These are phyloP conservation scores for Wickerhamiella dianesei DNA, from an alignment of 805 yeast genomes.

Conservation along the genomic window DNA sequence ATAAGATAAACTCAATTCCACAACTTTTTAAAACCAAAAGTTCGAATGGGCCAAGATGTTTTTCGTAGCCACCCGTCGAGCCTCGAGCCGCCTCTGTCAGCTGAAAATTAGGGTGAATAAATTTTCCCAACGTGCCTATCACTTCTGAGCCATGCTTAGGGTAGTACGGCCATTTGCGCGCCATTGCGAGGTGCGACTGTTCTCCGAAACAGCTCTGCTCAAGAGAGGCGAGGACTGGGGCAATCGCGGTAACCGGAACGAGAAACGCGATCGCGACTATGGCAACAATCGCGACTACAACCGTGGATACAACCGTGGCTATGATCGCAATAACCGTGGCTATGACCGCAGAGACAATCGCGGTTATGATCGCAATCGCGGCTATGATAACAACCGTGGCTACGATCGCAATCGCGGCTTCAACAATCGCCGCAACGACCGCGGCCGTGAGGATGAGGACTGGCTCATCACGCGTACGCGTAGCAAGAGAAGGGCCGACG, in stretches of 20 bases:
- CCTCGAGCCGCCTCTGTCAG: too few relatives aligned
- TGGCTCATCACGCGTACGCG: neutral
- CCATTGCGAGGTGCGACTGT: neutral
- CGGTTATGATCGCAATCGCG: neutral
- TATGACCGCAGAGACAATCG: neutral
- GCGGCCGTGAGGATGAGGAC: neutral
- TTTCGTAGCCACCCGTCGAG: too few relatives aligned
- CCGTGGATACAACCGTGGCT: neutral
- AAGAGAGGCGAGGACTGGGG: neutral
- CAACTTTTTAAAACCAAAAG: too few relatives aligned
- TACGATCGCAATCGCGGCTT: neutral
- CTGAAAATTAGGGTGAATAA: too few relatives aligned
- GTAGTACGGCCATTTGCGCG: neutral
- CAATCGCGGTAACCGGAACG: neutral
- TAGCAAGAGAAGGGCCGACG: conserved; percentile 6
- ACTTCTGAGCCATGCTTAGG: too few relatives aligned
- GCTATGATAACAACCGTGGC: neutral
- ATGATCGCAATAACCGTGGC: neutral
- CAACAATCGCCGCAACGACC: neutral
- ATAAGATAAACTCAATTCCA: too few relatives aligned
- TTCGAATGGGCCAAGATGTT: too few relatives aligned
- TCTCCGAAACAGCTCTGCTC: neutral
- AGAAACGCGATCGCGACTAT: neutral
- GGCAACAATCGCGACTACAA: neutral
- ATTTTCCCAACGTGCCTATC: too few relatives aligned